phyloP scores from a whole-genome alignment of 345 rosid species.

The Citrus medica region DNA sequence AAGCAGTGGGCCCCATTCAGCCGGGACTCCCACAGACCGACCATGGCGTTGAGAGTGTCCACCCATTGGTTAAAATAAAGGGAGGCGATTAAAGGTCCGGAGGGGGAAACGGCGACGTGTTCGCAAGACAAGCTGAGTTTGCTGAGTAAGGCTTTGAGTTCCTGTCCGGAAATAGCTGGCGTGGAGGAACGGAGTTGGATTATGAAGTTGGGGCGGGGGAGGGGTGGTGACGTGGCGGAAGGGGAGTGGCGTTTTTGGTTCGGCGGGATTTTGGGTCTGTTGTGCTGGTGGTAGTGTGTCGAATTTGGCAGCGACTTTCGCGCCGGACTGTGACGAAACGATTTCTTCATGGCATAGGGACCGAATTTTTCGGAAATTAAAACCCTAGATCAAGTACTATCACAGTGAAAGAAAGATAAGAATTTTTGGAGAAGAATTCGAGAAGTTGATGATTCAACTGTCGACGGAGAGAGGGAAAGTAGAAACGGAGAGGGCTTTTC shows the following conservation, averaged over 20 bases:
- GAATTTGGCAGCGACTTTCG: neutral
- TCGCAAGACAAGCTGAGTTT: constrained; percentile 17
- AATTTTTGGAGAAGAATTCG: neutral
- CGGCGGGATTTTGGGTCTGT: neutral
- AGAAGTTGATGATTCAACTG: neutral
- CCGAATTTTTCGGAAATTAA: neutral
- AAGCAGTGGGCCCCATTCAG: constrained; percentile 32
- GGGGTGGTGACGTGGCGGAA: neutral
- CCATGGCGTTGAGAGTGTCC: constrained; percentile 37
- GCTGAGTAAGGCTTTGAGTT: constrained; percentile 3
- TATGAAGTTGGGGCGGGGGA: neutral
- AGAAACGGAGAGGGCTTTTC: neutral
- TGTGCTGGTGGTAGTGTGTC: neutral
- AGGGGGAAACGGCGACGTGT: neutral
- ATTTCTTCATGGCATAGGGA: constrained; percentile 20
- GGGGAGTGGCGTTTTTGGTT: neutral
- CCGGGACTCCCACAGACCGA: constrained; percentile 40
- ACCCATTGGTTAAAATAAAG: constrained; percentile 41
- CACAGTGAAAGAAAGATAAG: neutral
- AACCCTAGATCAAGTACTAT: neutral
- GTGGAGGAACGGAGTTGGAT: neutral
- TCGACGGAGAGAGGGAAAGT: neutral
- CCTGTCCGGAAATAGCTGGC: neutral
- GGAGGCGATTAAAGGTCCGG: constrained; percentile 19
- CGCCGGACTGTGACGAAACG: neutral